A percentile compares a stretch with the other conserved stretches of the same genome.
Conservation (phyloP, 2,329 filamentous ascomycete genomes). For the Fusarium annulatum region DNA sequence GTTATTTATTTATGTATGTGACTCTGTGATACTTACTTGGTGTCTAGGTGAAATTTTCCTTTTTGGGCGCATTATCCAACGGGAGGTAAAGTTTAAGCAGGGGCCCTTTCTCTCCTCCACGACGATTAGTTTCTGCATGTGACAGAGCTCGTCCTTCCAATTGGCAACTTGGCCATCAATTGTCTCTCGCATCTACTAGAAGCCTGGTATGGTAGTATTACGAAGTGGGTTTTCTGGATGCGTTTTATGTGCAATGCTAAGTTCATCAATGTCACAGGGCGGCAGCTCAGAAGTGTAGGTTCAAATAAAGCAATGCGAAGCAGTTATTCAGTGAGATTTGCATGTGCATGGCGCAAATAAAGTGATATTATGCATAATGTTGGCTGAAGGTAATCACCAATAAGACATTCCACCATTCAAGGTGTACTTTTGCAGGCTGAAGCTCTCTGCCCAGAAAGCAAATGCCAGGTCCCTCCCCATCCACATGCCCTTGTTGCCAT, state of each 20-base stretch:
- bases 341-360: neutral
- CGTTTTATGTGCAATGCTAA: neutral
- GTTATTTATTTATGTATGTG: neutral
- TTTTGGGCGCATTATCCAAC: neutral
- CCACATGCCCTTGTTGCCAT: neutral
- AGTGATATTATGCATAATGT: neutral
- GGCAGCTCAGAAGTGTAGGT: neutral
- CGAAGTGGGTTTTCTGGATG: no score
- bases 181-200: neutral
- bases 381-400: neutral
- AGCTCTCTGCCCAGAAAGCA: neutral
- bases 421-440: neutral
- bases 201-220: neutral
- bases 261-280: neutral
- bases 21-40: neutral
- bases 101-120: neutral
- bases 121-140: neutral
- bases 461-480: neutral
- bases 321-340: neutral
- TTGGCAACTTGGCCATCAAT: neutral
- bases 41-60: neutral
- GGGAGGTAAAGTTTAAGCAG: neutral
- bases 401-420: neutral
- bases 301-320: neutral
- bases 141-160: neutral